Conservation (phyloP, 345 rosid genomes). For the Salix viminalis region DNA sequence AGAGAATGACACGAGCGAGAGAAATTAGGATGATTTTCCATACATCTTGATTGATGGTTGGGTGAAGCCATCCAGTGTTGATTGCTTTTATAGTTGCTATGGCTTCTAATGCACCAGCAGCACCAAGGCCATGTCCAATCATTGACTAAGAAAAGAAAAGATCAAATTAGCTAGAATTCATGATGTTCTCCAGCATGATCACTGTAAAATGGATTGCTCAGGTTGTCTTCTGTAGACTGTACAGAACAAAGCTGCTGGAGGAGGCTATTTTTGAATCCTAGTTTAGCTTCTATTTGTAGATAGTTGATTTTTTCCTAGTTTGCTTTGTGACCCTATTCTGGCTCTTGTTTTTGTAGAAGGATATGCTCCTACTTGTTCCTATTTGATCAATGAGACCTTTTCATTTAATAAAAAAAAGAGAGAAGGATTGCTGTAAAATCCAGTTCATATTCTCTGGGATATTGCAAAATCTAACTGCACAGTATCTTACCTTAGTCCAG, state of each 20-base stretch:
- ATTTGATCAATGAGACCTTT: too few relatives aligned
- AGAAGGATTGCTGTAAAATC: background rate
- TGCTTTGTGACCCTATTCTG: too few relatives aligned
- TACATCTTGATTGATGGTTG: slow-evolving; percentile 71
- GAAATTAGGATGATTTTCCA: background rate
- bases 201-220: background rate
- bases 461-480: too few relatives aligned
- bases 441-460: background rate
- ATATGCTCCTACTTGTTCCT: too few relatives aligned
- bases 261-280: too few relatives aligned
- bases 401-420: too few relatives aligned
- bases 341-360: too few relatives aligned
- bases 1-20: background rate
- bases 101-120: slow-evolving; percentile 70
- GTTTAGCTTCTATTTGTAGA: too few relatives aligned
- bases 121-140: slow-evolving; percentile 69
- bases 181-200: background rate
- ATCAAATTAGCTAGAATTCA: background rate
- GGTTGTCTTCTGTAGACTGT: background rate
- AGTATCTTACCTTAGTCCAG: slow-evolving; percentile 49
- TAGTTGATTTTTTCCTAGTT: too few relatives aligned
- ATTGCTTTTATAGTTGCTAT: slow-evolving; percentile 66
- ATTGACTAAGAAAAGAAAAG: slow-evolving; percentile 39
- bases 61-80: slow-evolving; percentile 65
- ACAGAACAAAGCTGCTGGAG: background rate